A percentile compares a stretch with the other conserved stretches of the same genome.
Conservation (phyloP, 169 alveolate species). For the Miamiensis avidus region DNA sequence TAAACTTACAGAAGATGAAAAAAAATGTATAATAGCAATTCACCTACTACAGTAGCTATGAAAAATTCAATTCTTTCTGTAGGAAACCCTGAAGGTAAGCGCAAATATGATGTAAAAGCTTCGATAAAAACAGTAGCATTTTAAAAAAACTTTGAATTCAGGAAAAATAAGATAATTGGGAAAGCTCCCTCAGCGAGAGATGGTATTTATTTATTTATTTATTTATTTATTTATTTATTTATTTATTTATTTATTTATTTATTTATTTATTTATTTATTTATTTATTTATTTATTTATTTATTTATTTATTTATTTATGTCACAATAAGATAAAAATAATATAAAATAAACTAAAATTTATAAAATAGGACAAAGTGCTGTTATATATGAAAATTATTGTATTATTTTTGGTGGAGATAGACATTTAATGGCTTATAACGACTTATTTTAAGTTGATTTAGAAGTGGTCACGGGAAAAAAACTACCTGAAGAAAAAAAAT, state of each 20-base stretch:
- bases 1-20: constrained; percentile 12
- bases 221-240: too few species aligned
- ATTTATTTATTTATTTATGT: too few species aligned
- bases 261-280: too few species aligned
- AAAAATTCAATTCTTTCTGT: constrained; percentile 15
- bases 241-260: too few species aligned
- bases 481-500: background rate
- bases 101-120: background rate
- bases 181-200: constrained; percentile 23
- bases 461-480: background rate
- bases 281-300: too few species aligned
- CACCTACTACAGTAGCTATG: constrained; percentile 28
- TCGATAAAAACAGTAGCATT: background rate
- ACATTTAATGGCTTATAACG: constrained; percentile 27
- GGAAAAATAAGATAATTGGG: constrained; percentile 3
- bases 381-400: background rate
- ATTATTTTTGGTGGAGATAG: constrained; percentile 32
- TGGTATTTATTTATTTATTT: background rate
- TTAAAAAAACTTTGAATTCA: background rate
- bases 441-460: constrained; percentile 11
- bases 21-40: background rate
- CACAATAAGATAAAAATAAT: too few species aligned
- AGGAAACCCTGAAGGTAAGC: constrained; percentile 11
- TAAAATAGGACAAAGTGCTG: background rate
- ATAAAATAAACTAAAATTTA: too few species aligned